Evolutionary conservation across 73 alveolate species (phyloP), one percentile per base, ranked within the genome.

Genomic region (Chromera velia): DNA sequence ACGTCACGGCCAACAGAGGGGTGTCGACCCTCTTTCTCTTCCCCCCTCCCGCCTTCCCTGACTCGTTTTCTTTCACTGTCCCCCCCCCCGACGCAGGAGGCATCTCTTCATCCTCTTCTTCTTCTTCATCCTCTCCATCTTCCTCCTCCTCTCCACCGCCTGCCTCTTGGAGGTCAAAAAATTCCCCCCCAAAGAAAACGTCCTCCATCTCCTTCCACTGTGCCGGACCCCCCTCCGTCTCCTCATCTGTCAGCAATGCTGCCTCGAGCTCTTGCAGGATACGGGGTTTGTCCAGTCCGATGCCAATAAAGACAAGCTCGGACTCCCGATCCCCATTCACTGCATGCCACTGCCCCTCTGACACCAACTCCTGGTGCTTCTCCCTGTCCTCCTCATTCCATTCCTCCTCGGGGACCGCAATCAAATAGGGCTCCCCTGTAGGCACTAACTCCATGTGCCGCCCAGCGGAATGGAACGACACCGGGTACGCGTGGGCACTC

Each of bases 301-400:
- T 32, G 9, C 77, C 77, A 0, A 70, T 70, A 32, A 70, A 70
- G 30, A 70, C 33, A n/a, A 70, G 46, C 30, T 70, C 64, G 31
- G 77, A 33, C 46, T 70, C 77, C 9, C 77, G 77, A 65, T 70
- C 77, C 22, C 77, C 77, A n/a, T n/a, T n/a, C n/a, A n/a, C n/a
- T n/a, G n/a, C n/a, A n/a, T n/a, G n/a, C n/a, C n/a, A n/a, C n/a
- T n/a, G n/a, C n/a, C n/a, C n/a, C n/a, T n/a, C n/a, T n/a, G n/a
- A n/a, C n/a, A n/a, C n/a, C n/a, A n/a, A n/a, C n/a, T n/a, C 65
- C 19, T 46, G n/a, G 65, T 19, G 19, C 65, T 46, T 10, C 65
- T 46, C 19, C 65, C 65, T 10, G 65, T 46, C 65, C 9, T 46
- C 65, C 9, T 46, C 65, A 19, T 46, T 19, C 65, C 65, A 46